Evolutionary conservation across 2,329 filamentous ascomycete genomes (phyloP).

Genomic region (Pseudocercospora crystallina): DNA sequence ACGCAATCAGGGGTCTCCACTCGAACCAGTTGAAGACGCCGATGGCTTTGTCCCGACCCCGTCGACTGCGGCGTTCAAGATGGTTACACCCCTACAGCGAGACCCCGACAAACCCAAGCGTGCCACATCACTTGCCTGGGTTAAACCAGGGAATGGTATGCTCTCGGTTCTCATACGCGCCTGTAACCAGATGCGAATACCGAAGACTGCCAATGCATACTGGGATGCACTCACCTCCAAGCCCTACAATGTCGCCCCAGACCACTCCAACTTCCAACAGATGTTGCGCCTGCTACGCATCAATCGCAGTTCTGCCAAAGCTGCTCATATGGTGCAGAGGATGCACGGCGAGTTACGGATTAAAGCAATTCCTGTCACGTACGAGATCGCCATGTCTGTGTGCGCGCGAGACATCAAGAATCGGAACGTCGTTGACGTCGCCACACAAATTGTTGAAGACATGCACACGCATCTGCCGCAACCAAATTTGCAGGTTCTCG

Average conservation of each 20-base stretch:
- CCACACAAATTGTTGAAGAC: constrained; percentile 62
- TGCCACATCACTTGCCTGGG: constrained; percentile 37
- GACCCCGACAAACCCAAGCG: constrained; percentile 13
- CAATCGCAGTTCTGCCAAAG: constrained; percentile 64
- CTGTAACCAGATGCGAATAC: constrained; percentile 60
- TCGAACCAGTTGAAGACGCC: constrained; percentile 5
- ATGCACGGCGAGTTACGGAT: constrained; percentile 29
- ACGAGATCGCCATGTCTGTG: constrained; percentile 70
- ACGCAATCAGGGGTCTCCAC: constrained; percentile 6
- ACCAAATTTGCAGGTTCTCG: constrained; percentile 55
- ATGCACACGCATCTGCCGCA: constrained; percentile 53
- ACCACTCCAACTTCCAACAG: constrained; percentile 66
- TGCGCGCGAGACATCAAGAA: constrained; percentile 79
- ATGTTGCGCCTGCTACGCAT: constrained; percentile 67
- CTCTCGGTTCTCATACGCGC: constrained; percentile 70
- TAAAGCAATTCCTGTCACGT: constrained; percentile 50
- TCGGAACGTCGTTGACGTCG: constrained; percentile 63
- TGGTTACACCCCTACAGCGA: constrained; percentile 20
- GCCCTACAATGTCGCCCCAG: constrained; percentile 64
- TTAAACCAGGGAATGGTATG: constrained; percentile 53
- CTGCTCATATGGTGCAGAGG: constrained; percentile 57
- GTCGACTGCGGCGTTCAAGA: constrained; percentile 31
- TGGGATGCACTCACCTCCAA: constrained; percentile 69
- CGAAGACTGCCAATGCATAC: constrained; percentile 67
- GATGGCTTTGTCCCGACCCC: constrained; percentile 29